Base-by-base conservation (phyloP, 345 rosid species). In the Zanthoxylum bungeanum region DNA sequence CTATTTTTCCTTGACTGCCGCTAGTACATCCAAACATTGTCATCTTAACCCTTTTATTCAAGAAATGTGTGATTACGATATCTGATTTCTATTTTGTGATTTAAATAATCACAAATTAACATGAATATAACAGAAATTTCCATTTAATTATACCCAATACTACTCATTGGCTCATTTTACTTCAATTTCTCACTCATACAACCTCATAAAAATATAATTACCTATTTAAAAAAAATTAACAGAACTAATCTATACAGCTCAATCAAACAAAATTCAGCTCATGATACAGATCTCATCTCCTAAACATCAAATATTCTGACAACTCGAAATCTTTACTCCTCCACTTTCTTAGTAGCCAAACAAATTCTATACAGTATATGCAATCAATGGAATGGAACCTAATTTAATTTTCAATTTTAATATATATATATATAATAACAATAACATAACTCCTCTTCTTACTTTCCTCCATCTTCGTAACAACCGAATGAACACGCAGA, bases 401-500 rank as follows among this genome's bases (percentile, higher is more conserved):
- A 9, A 40, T 12, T n/a, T n/a, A n/a, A n/a, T n/a, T n/a, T n/a
- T n/a, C n/a, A n/a, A n/a, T n/a, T n/a, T n/a, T n/a, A 44, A 17
- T 11, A 3, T 11, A 42, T 14, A 37, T 5, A 36, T 6, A 12
- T 11, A 12, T 14, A 42, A 12, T 46, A 10, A 46, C 30, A 46
- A 39, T 37, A 24, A 67, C 10, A 12, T 16, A 12, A 27, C 52
- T 36, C 11, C 9, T 24, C 27, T 25, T 47, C 49, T 57, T 22
- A 14, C 21, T 60, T 66, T 47, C 60, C 68, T 31, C 39, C 46
- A 9, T 21, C 51, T 65, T 50, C 71, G 60, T 21, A 49, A 58
- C 59, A 61, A 44, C 61, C 72, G 52, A 31, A 37, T 47, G 61
- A 11, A 40, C 21, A 63, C 3, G 3, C 19, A 5, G 34, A 47